Percentiles rank a stretch among this genome's conserved stretches.
Evolutionary conservation across 2,329 filamentous ascomycete genomes (phyloP).

Genomic region (Nemania sp.): DNA sequence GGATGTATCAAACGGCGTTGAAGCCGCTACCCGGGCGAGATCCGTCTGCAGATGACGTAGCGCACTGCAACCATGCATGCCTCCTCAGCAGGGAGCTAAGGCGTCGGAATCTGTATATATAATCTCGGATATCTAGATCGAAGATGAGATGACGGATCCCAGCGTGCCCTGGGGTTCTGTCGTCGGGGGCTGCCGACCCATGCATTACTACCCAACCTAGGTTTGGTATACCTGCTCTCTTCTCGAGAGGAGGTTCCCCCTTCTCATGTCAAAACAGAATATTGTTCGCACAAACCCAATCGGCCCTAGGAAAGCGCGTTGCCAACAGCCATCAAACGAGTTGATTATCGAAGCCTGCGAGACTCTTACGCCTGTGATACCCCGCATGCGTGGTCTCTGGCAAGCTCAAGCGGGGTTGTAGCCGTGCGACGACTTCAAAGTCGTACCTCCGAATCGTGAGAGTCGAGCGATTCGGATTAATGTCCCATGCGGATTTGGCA

Average conservation of each 20-base stretch:
- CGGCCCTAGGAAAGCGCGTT: neutral
- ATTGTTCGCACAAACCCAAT: neutral
- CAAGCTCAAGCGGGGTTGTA: slow-evolving; percentile 16
- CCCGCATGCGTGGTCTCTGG: neutral
- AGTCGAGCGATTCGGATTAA: slow-evolving; percentile 4
- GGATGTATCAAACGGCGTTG: slow-evolving; percentile 11
- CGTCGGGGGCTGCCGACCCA: neutral
- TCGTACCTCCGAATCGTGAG: slow-evolving; percentile 7
- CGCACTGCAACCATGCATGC: slow-evolving; percentile 8
- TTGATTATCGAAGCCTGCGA: slow-evolving; percentile 8
- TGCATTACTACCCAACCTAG: slow-evolving; percentile 3
- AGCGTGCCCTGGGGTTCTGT: neutral
- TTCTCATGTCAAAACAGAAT: neutral
- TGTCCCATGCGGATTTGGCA: slow-evolving; percentile 27
- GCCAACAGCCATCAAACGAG: slow-evolving; percentile 2
- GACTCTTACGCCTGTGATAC: neutral
- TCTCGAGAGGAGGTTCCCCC: neutral
- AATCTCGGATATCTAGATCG: slow-evolving; percentile 23
- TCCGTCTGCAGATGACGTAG: slow-evolving; percentile 25
- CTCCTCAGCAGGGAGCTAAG: neutral
- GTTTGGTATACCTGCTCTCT: neutral
- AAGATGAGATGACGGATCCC: slow-evolving; percentile 14
- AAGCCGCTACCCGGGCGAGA: slow-evolving; percentile 11
- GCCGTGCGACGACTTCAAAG: slow-evolving; percentile 17
- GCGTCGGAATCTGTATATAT: slow-evolving; percentile 7